Conservation (phyloP, 495 filamentous ascomycete genomes). For the Xylaria grammica region DNA sequence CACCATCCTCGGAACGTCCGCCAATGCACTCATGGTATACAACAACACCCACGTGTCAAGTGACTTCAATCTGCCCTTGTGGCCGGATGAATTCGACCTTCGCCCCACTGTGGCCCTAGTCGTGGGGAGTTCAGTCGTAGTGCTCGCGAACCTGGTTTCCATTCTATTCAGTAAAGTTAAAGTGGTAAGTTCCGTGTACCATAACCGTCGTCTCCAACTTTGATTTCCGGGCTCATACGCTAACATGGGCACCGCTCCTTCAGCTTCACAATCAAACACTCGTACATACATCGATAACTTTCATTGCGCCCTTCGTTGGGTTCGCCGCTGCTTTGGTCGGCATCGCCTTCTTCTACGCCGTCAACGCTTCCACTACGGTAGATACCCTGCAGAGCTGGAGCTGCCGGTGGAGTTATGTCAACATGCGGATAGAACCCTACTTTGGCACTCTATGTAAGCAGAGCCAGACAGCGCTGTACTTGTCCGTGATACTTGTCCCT, state of each 20-base stretch:
- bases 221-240: not conserved
- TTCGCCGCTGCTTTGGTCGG: constrained; percentile 54
- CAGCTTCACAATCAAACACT: constrained; percentile 49
- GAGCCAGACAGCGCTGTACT: constrained; percentile 54
- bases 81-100: constrained; percentile 58
- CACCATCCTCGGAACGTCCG: constrained; percentile 54
- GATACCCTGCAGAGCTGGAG: constrained; percentile 60
- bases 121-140: constrained; percentile 48
- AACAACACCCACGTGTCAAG: constrained; percentile 50
- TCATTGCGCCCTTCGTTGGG: constrained; percentile 47
- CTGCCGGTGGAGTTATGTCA: constrained; percentile 55
- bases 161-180: constrained; percentile 48
- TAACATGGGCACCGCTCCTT: constrained; percentile 2
- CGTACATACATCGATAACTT: constrained; percentile 44
- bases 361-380: constrained; percentile 52
- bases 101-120: constrained; percentile 57
- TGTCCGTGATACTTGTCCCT: constrained; percentile 58
- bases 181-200: constrained; percentile 36
- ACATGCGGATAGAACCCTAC: constrained; percentile 51
- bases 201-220: not conserved
- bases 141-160: constrained; percentile 48
- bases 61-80: constrained; percentile 52
- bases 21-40: constrained; percentile 54
- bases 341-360: constrained; percentile 58
- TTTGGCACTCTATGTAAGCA: constrained; percentile 57